These are phyloP conservation scores for Chalara sp. DNA, from an alignment of 2,329 filamentous ascomycete genomes.

Conservation along the genomic window DNA sequence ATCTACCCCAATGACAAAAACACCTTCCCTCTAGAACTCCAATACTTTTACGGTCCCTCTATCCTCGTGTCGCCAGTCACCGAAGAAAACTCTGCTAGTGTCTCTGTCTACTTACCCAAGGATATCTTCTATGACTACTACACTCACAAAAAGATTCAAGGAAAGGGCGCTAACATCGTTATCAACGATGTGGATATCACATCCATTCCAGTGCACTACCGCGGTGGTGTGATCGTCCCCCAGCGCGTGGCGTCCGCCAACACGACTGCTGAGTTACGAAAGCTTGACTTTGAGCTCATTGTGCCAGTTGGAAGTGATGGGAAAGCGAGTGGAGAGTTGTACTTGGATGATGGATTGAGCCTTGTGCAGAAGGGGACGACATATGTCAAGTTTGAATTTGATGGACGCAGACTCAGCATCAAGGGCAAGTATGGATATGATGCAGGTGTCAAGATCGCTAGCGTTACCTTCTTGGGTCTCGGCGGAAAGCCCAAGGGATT, in stretches of 20 bases:
- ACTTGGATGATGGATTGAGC: conserved; percentile 71
- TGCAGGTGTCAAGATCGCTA: conserved; percentile 36
- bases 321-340: conserved; percentile 59
- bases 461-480: conserved; percentile 43
- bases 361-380: conserved; percentile 51
- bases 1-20: conserved; percentile 50
- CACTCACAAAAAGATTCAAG: conserved; percentile 39
- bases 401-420: conserved; percentile 41
- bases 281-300: conserved; percentile 63
- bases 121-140: conserved; percentile 45
- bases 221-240: conserved; percentile 59
- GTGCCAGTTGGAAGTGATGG: conserved; percentile 59
- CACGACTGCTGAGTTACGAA: conserved; percentile 57
- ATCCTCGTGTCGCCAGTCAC: conserved; percentile 44
- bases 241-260: conserved; percentile 47
- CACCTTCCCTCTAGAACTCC: conserved; percentile 39
- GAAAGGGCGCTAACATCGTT: conserved; percentile 32
- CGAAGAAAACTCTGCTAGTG: conserved; percentile 35
- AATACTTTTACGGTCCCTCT: conserved; percentile 44
- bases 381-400: conserved; percentile 53
- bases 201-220: conserved; percentile 61
- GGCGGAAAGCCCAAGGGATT: not conserved
- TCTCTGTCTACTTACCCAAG: conserved; percentile 42
- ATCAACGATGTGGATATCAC: conserved; percentile 34
- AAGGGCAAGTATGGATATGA: conserved; percentile 48